Base-by-base conservation (phyloP, 345 rosid species). In the Populus euphratica region DNA sequence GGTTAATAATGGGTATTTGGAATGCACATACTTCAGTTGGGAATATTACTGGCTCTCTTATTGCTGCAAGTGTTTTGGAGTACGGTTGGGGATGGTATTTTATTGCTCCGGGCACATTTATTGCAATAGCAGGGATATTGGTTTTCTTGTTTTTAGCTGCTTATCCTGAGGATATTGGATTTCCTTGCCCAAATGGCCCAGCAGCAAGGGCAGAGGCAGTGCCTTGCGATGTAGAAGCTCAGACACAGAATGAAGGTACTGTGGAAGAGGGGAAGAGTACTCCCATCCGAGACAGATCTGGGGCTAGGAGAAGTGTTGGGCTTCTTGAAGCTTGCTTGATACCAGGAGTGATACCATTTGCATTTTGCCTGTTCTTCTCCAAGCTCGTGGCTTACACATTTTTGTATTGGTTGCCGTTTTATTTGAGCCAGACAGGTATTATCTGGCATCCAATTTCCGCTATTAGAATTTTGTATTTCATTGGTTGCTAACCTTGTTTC, bases 21-120 rank as follows among this genome's bases (percentile, higher is more conserved):
- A 93, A 95, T 80, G 99, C 99, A 3, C 98, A 95, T 83, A 93
- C 98, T 65, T 95, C 97, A 0, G 89, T 93, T 76, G 98, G 98
- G 73, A 95, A 93, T 69, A 95, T 93, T 67, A 87, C 89, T 36
- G 97, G 99, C 10, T 95, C 99, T 29, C 90, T 93, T 81, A 89
- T 93, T 61, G 97, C 96, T n/a, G 98, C 99, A 14, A 80, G 86
- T 82, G 99, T 93, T 72, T 89, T 95, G 86, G 89, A 92, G 13
- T 84, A 86, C 73, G 99, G 99, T 69, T 93, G 99, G 99, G 98
- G 99, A 6, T 95, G 97, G 98, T 93, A 94, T 11, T 95, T 95
- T 81, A 91, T 95, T 20, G 82, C 86, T 49, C 96, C 96, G 3
- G 99, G 98, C 13, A 88, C 84, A 8, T 81, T 91, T n/a, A 93